phyloP scores from a whole-genome alignment of 2,329 filamentous ascomycete species.

The Macrophomina tecta region DNA sequence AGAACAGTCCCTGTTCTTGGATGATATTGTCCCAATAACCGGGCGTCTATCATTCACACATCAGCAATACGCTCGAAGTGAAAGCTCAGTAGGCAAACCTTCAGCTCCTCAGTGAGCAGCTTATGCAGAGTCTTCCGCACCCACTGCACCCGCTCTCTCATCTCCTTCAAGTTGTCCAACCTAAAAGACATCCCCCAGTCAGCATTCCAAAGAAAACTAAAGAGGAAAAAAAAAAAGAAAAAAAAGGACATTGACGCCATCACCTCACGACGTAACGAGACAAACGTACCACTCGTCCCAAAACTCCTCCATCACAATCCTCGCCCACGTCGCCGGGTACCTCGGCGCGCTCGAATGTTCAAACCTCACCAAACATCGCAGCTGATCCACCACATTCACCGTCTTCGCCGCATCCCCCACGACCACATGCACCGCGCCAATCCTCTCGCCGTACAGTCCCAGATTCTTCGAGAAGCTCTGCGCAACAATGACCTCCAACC shows the following conservation, averaged over 20 bases:
- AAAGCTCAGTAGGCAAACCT: constrained; percentile 26
- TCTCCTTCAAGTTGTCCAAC: constrained; percentile 29
- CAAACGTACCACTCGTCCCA: constrained; percentile 30
- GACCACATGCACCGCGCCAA: constrained; percentile 41
- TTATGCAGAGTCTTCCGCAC: constrained; percentile 29
- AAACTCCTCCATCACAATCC: constrained; percentile 32
- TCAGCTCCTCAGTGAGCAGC: constrained; percentile 29
- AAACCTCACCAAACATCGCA: constrained; percentile 38
- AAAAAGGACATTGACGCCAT: no score
- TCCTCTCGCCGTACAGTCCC: constrained; percentile 46
- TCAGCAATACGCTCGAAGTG: neutral
- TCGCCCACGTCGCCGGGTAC: constrained; percentile 37
- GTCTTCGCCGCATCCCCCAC: constrained; percentile 30
- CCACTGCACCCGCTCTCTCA: constrained; percentile 31
- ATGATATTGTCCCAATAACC: constrained; percentile 34
- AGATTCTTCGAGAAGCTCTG: constrained; percentile 52
- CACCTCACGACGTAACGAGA: neutral
- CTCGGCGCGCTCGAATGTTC: constrained; percentile 40
- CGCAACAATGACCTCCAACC: constrained; percentile 42
- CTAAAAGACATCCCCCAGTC: neutral
- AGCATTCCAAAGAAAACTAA: neutral
- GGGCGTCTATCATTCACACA: constrained; percentile 30
- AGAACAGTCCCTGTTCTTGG: constrained; percentile 35
- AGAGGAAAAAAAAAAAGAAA: neutral
- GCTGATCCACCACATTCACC: constrained; percentile 36